These are phyloP conservation scores for Helicocarpus griseus DNA, from an alignment of 2,329 filamentous ascomycete genomes.

Conservation along the genomic window DNA sequence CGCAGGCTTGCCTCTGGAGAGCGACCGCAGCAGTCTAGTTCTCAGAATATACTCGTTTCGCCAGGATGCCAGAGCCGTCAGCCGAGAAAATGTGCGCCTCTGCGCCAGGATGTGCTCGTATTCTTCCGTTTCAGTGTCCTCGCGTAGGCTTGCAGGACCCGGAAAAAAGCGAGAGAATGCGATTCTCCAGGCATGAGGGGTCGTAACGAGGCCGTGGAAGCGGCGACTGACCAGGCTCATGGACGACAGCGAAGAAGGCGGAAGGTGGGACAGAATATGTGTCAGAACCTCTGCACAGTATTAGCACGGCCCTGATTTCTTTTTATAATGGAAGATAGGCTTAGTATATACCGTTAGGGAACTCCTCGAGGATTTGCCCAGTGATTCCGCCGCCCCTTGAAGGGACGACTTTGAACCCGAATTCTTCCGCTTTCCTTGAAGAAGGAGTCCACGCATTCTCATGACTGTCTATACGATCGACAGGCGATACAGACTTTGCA, in stretches of 20 bases:
- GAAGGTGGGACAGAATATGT: constrained; percentile 81
- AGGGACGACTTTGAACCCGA: constrained; percentile 43
- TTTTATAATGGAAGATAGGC: constrained; percentile 8
- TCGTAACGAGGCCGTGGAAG: constrained; percentile 79
- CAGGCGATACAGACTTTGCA: constrained; percentile 32
- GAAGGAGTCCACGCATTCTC: constrained; percentile 37
- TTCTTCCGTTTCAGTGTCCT: constrained; percentile 36
- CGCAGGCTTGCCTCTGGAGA: constrained; percentile 68
- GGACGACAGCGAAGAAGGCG: constrained; percentile 70
- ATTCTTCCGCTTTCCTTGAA: constrained; percentile 32
- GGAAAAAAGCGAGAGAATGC: constrained; percentile 89
- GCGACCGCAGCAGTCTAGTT: constrained; percentile 70
- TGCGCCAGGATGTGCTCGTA: constrained; percentile 57
- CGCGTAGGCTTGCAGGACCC: constrained; percentile 52
- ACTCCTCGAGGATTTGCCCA: constrained; percentile 43
- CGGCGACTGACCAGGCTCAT: constrained; percentile 80
- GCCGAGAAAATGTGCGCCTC: constrained; percentile 67
- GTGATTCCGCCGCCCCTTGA: constrained; percentile 34
- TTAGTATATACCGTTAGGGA: constrained; percentile 72
- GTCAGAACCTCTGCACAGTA: constrained; percentile 68
- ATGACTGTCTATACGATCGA: constrained; percentile 46
- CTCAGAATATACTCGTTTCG: constrained; percentile 88
- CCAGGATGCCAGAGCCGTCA: constrained; percentile 84
- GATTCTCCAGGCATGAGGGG: constrained; percentile 85
- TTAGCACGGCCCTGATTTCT: constrained; percentile 13